Base-by-base conservation (phyloP, 2,329 filamentous ascomycete species). In the Parastagonospora avenae region DNA sequence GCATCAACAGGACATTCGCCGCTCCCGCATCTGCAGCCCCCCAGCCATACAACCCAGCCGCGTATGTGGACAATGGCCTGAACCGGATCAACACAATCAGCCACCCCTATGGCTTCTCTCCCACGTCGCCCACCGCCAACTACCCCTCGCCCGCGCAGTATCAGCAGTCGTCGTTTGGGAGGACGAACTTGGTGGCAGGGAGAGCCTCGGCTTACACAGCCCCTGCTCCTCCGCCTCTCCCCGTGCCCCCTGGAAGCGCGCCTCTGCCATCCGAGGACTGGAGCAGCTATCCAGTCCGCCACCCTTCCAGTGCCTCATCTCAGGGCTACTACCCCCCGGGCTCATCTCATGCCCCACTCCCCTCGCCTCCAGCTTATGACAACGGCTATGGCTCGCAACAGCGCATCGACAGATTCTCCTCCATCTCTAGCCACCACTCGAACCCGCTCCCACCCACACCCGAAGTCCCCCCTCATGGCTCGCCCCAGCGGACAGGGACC, bases 401-500 rank as follows among this genome's bases (percentile, higher is more conserved):
- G 15, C 66, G 63, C 19, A 41, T 62, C 14, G 63, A 68, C 12
- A 63, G 70, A 50, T 72, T 70, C 51, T 57, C 65, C 10, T 70
- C 67, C 27, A 60, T 60, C 27, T 66, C 67, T 14, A 70, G 66
- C 52, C 62, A 64, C 41, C 63, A 62, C 42, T 70, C 60, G 11
- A 75, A 70, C 55, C 76, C 59, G 62, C 79, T 63, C 52, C 79
- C 59, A 62, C 79, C 60, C 1, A 81, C 82, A 4, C 79, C 82
- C 9, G 76, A 78, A 37, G 79, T 80, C 32, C 80, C 81, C n/a
- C 76, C 76, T 24, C 74, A 80, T 53, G 58, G 62, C 32, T 78
- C 77, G 1, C 80, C 80, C 12, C 76, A 79, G 48, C 76, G 80
- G 56, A 79, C 77, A 2, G 78, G 80, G 55, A 83, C 82, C 0